A percentile compares a stretch with the other conserved stretches of the same genome.
Evolutionary conservation across 1,139 yeast species (phyloP).

Genomic region (Hyphopichia khmerensis): DNA sequence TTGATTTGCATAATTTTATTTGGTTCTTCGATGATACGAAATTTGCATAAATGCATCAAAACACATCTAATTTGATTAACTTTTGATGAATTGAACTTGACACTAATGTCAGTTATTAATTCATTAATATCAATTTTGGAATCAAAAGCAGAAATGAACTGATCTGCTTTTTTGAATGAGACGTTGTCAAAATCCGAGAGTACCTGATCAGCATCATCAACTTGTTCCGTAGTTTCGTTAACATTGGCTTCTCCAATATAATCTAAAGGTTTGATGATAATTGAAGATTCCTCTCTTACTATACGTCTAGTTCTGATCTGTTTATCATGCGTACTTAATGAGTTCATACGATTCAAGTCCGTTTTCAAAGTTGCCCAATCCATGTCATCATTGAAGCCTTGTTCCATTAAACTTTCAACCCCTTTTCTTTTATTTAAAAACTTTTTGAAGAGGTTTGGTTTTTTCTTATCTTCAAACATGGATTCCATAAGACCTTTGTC

Average conservation of each 20-base stretch:
- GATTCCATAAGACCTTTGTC: slow-evolving; percentile 37
- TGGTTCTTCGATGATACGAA: slow-evolving; percentile 38
- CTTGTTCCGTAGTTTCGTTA: slow-evolving; percentile 35
- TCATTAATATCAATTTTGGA: slow-evolving; percentile 38
- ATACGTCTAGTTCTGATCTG: slow-evolving; percentile 67
- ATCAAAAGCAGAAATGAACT: slow-evolving; percentile 32
- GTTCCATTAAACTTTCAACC: slow-evolving; percentile 36
- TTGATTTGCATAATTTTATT: slow-evolving; percentile 39
- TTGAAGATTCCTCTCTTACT: slow-evolving; percentile 62
- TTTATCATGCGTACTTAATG: slow-evolving; percentile 69
- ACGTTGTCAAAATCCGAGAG: slow-evolving; percentile 17
- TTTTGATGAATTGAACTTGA: slow-evolving; percentile 37
- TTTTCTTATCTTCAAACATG: slow-evolving; percentile 46
- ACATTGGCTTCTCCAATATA: slow-evolving; percentile 52
- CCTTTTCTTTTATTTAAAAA: slow-evolving; percentile 39
- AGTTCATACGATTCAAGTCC: slow-evolving; percentile 74
- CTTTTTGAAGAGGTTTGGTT: slow-evolving; percentile 56
- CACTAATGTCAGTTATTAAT: slow-evolving; percentile 44
- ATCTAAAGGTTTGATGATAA: slow-evolving; percentile 71
- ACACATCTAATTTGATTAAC: slow-evolving; percentile 39
- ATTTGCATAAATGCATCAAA: slow-evolving; percentile 40
- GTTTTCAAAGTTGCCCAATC: slow-evolving; percentile 44
- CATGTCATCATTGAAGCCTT: slow-evolving; percentile 30
- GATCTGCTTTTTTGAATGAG: slow-evolving; percentile 27
- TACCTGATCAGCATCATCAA: slow-evolving; percentile 14